Evolutionary conservation across 2,329 filamentous ascomycete genomes (phyloP), one percentile per base, ranked within the genome.

Genomic region (Hawksworthiomyces lignivorus): DNA sequence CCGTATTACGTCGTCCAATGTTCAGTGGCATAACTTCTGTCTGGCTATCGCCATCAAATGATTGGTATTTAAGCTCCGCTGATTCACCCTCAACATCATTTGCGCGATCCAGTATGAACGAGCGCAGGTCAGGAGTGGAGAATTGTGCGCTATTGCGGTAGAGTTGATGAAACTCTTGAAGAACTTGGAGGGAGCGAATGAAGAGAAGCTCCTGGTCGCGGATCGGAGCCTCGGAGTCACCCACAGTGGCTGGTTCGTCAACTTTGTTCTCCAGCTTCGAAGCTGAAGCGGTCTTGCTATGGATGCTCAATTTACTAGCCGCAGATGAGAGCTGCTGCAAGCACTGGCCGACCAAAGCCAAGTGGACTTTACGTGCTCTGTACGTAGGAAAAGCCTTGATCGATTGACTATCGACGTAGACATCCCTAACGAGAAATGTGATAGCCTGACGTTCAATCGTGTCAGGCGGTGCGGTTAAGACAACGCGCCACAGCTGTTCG

Each of bases 401-500:
- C n/a, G 67, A 62, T 9, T 56, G 53, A 54, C 71, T 76, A 22
- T 51, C 65, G 26, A 92, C 68, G 54, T 92, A 94, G 11, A 87
- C 70, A 19, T 81, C 73, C 33, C 65, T 62, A 19, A 88, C 86
- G 4, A 94, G 75, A 18, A 80, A 78, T 38, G 69, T 70, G 22
- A 84, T 87, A 1, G 86, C 83, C 39, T 70, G 64, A 17, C 73
- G 70, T 50, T 86, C 85, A 36, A 94, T 79, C 1, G 70, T 74
- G 28, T 73, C 66, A 28, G 75, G 67, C 5, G 79, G 77, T 2
- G 84, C 79, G 14, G 75, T 80, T 40, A 94, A 65, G 26, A 90
- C 78, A 52, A 95, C 77, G 19, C 79, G 77, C 89, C 89, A 95
- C n/a, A 95, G 66, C 44, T 88, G 74, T 51, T 92, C 84, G 32